Percentiles rank a stretch among this genome's conserved stretches.
Conservation (phyloP, 2,329 filamentous ascomycete species). For the Fusarium nematophilum region DNA sequence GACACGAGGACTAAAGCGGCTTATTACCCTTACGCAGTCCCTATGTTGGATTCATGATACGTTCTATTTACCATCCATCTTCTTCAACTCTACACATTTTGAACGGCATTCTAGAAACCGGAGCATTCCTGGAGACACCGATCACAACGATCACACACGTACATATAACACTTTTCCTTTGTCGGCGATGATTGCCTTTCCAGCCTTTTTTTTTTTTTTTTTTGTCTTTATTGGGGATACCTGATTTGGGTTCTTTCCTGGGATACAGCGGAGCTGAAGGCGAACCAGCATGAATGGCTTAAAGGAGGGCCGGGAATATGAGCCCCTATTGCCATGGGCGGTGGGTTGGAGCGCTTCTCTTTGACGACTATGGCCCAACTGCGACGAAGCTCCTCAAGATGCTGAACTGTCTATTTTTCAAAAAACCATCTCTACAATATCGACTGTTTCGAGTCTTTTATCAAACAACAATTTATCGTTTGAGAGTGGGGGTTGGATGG, state of each 20-base stretch:
- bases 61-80: constrained; percentile 19
- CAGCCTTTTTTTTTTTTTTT: constrained; percentile 13
- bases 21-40: background rate
- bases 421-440: constrained; percentile 29
- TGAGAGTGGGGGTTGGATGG: constrained; percentile 18
- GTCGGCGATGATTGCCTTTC: constrained; percentile 36
- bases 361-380: constrained; percentile 23
- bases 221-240: too few species aligned
- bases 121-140: constrained; percentile 38
- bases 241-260: constrained; percentile 18
- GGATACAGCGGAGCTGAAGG: constrained; percentile 26
- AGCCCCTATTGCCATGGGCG: constrained; percentile 15
- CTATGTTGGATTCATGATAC: constrained; percentile 21
- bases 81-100: constrained; percentile 23
- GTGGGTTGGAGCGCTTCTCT: constrained; percentile 10
- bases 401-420: constrained; percentile 28
- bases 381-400: constrained; percentile 13
- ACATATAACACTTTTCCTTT: constrained; percentile 40
- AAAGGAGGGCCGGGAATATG: constrained; percentile 4
- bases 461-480: too few species aligned
- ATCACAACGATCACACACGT: constrained; percentile 30
- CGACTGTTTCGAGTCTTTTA: constrained; percentile 19
- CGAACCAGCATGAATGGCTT: constrained; percentile 1
- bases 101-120: constrained; percentile 24
- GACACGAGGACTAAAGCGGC: constrained; percentile 38